phyloP scores from a whole-genome alignment of 2,329 filamentous ascomycete genomes.

The Aureobasidium sp. region DNA sequence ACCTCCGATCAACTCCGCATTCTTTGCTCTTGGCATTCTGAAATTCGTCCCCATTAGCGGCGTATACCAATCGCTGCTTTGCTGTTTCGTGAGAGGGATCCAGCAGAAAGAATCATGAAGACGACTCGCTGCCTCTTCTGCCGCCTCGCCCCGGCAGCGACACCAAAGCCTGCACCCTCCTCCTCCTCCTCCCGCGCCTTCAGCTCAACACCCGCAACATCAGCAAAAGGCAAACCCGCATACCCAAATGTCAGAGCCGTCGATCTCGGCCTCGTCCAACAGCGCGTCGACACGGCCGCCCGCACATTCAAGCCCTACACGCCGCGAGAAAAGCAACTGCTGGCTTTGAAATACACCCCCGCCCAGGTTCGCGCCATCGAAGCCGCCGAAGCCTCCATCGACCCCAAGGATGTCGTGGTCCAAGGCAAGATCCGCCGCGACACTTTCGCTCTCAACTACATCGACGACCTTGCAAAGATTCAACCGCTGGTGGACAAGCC shows the following conservation, averaged over 20 bases:
- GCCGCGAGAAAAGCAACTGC: constrained; percentile 52
- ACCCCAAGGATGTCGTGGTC: constrained; percentile 62
- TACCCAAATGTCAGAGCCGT: constrained; percentile 38
- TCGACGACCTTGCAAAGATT: constrained; percentile 74
- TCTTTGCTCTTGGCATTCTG: constrained; percentile 15
- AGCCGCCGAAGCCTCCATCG: constrained; percentile 70
- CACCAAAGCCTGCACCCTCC: constrained; percentile 15
- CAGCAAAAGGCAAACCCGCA: constrained; percentile 32
- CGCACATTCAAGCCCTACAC: constrained; percentile 57
- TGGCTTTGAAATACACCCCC: constrained; percentile 64
- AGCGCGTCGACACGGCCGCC: constrained; percentile 13
- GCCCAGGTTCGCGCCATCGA: constrained; percentile 75
- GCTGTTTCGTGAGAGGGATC: not conserved
- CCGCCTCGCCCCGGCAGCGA: constrained; percentile 22
- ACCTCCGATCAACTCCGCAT: constrained; percentile 6
- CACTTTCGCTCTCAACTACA: constrained; percentile 62
- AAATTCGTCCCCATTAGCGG: constrained; percentile 13
- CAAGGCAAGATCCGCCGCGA: constrained; percentile 67
- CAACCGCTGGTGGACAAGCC: constrained; percentile 70
- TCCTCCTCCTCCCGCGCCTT: constrained; percentile 30
- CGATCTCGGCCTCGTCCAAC: constrained; percentile 24
- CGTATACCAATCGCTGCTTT: not conserved
- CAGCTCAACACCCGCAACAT: constrained; percentile 29
- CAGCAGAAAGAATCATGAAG: constrained; percentile 17
- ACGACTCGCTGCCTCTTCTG: constrained; percentile 36